phyloP scores from a whole-genome alignment of 768 basidiomycete genomes.

The Naganishia vaughanmartiniae region DNA sequence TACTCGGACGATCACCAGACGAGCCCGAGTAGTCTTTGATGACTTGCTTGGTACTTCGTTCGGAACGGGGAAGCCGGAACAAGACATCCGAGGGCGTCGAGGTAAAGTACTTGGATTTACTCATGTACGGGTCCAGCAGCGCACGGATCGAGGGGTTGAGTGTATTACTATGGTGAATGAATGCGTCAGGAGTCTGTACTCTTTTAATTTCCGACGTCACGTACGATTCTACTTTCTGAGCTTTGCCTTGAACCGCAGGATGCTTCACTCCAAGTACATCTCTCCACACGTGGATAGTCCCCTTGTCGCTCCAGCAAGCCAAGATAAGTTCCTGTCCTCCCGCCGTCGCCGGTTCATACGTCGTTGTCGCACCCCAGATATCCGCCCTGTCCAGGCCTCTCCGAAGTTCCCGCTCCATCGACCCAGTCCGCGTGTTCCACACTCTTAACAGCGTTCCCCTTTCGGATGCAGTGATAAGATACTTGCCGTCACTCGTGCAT shows the following conservation, averaged over 20 bases:
- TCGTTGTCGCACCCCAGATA: conserved; percentile 48
- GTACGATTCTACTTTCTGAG: conserved; percentile 14
- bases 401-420: conserved; percentile 47
- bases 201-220: conserved; percentile 23
- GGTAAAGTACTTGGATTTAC: conserved; percentile 51
- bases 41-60: conserved; percentile 35
- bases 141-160: conserved; percentile 27
- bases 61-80: conserved; percentile 47
- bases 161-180: conserved; percentile 32
- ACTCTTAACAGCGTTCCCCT: conserved; percentile 50
- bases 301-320: conserved; percentile 53
- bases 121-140: conserved; percentile 45
- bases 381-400: conserved; percentile 50
- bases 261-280: conserved; percentile 32
- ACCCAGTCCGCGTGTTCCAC: conserved; percentile 46
- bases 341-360: neutral
- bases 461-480: conserved; percentile 48
- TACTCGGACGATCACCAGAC: conserved; percentile 32
- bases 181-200: no score
- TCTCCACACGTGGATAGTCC: conserved; percentile 52
- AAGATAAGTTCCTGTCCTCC: conserved; percentile 34
- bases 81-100: conserved; percentile 46
- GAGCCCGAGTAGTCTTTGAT: conserved; percentile 36
- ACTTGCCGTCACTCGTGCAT: conserved; percentile 40
- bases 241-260: conserved; percentile 1